A percentile compares a stretch with the other conserved stretches of the same genome.
Evolutionary conservation across 1,284 basidiomycete genomes (phyloP).

Genomic region (Flammula alnicola): DNA sequence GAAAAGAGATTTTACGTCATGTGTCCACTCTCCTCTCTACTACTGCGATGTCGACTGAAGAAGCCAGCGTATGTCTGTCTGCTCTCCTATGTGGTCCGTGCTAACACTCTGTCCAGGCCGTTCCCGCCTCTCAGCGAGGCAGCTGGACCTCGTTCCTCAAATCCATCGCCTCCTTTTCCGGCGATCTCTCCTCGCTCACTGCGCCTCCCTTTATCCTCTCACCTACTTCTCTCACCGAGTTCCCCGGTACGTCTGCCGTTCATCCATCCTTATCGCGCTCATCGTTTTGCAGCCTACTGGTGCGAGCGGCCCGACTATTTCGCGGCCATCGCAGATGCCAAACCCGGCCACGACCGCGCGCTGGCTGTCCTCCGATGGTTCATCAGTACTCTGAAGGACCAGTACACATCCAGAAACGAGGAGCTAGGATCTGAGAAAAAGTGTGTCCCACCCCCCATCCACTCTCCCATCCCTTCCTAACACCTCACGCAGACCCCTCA

Average conservation of each 20-base stretch:
- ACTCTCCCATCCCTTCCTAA: constrained; percentile 14
- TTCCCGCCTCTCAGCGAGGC: constrained; percentile 72
- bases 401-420: constrained; percentile 93
- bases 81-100: not conserved
- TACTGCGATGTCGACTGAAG: constrained; percentile 23
- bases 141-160: constrained; percentile 85
- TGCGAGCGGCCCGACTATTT: constrained; percentile 88
- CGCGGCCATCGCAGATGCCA: constrained; percentile 79
- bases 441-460: constrained; percentile 42
- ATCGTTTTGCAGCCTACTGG: constrained; percentile 76
- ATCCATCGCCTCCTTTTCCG: constrained; percentile 84
- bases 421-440: constrained; percentile 98
- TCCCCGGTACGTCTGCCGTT: constrained; percentile 64
- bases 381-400: constrained; percentile 91
- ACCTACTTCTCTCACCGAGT: constrained; percentile 85
- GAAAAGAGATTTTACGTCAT: no score
- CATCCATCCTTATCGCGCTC: not conserved
- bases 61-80: constrained; percentile 20
- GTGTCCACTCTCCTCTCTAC: no score
- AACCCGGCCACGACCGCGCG: constrained; percentile 72
- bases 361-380: constrained; percentile 89
- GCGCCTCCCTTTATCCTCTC: constrained; percentile 95
- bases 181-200: constrained; percentile 92
- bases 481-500: constrained; percentile 71
- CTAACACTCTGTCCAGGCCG: constrained; percentile 39